These are phyloP conservation scores for Salvia sclarea DNA, from an alignment of 305 asterid genomes.

Conservation along the genomic window DNA sequence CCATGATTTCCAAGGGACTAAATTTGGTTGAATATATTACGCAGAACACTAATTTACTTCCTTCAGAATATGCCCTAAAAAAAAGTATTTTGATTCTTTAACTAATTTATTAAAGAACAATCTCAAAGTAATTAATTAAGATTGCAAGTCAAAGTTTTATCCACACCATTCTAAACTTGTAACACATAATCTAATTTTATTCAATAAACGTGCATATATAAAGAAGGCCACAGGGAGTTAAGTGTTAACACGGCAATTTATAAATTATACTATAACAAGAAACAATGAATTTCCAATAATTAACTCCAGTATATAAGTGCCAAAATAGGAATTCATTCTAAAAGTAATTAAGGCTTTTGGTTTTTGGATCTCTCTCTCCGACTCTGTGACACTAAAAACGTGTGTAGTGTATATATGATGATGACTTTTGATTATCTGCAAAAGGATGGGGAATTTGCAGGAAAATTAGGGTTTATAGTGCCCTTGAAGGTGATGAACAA, in stretches of 20 bases:
- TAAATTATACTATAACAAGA: too few relatives aligned
- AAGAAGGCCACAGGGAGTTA: too few relatives aligned
- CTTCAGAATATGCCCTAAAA: too few relatives aligned
- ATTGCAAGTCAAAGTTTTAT: background rate
- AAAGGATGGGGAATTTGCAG: background rate
- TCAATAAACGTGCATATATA: background rate
- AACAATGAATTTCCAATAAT: too few relatives aligned
- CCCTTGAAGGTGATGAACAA: constrained; percentile 24
- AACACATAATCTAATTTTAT: background rate
- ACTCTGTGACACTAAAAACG: too few relatives aligned
- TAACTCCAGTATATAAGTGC: too few relatives aligned
- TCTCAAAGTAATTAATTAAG: background rate
- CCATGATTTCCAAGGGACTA: too few relatives aligned
- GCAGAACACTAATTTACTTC: background rate
- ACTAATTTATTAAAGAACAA: background rate
- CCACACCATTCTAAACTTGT: background rate
- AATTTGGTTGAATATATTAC: background rate
- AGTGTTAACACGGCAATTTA: too few relatives aligned
- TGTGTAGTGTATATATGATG: background rate
- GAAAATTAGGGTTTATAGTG: constrained; percentile 36
- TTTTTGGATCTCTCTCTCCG: background rate
- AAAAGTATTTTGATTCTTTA: background rate
- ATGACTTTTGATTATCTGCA: background rate
- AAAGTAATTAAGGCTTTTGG: too few relatives aligned
- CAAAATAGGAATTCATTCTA: too few relatives aligned